Conservation (phyloP, 306 rosid species). For the Cucurbita moschata region DNA sequence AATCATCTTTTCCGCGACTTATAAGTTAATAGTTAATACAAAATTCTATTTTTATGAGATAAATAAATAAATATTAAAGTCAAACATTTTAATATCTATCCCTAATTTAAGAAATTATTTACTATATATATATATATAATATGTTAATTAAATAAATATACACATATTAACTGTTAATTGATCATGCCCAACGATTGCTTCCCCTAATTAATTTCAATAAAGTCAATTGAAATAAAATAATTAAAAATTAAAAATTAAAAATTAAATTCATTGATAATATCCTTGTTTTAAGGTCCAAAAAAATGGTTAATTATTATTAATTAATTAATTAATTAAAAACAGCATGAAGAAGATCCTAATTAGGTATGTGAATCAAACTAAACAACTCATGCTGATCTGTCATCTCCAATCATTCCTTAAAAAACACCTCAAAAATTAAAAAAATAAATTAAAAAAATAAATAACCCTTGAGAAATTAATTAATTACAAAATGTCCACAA, state of each 20-base stretch:
- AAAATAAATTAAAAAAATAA: neutral
- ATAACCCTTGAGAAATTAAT: neutral
- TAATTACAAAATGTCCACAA: neutral
- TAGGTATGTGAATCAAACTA: slow-evolving; percentile 6
- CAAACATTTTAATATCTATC: neutral
- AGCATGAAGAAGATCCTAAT: slow-evolving; percentile 5
- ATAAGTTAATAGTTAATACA: too few species aligned
- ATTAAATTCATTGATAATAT: neutral
- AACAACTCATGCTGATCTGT: slow-evolving; percentile 28
- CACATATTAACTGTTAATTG: neutral
- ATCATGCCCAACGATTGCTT: neutral
- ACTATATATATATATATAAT: too few species aligned
- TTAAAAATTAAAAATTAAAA: neutral
- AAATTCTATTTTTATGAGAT: too few species aligned
- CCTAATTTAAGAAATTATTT: neutral
- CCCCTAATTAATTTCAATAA: neutral
- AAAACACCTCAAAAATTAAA: neutral
- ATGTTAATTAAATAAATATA: neutral
- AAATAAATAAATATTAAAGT: too few species aligned
- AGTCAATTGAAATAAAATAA: neutral
- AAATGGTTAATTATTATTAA: neutral
- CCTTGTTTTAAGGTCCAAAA: neutral
- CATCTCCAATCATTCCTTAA: slow-evolving; percentile 17
- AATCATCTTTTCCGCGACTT: too few species aligned
- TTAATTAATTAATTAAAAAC: neutral